Conservation (phyloP, 768 basidiomycete genomes). For the Leccinellum luteum region DNA sequence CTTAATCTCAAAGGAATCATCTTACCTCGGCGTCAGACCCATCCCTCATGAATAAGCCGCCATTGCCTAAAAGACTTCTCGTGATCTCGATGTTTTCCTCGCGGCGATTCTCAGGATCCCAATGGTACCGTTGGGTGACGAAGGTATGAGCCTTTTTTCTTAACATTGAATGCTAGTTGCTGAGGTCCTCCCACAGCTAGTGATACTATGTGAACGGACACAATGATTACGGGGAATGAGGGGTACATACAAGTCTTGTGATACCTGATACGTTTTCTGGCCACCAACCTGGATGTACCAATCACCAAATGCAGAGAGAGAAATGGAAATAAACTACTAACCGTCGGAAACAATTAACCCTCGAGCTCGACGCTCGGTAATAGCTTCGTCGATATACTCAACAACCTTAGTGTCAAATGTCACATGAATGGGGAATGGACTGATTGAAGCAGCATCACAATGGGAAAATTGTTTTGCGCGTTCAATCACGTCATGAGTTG, state of each 20-base stretch:
- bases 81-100: neutral
- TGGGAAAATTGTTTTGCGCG: neutral
- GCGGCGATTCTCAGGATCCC: neutral
- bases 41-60: neutral
- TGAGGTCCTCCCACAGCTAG: slow-evolving; percentile 3
- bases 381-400: slow-evolving; percentile 2
- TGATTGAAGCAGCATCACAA: neutral
- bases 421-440: neutral
- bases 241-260: neutral
- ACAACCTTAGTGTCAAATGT: neutral
- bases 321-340: too few species aligned
- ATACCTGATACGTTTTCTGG: neutral
- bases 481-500: neutral
- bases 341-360: neutral
- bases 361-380: neutral
- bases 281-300: slow-evolving; percentile 12
- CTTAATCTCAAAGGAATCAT: neutral
- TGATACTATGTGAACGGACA: too few species aligned
- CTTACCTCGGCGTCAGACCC: slow-evolving; percentile 1
- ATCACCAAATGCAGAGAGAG: too few species aligned
- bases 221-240: too few species aligned
- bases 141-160: slow-evolving; percentile 1
- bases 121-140: neutral
- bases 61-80: neutral
- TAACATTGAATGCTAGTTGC: neutral